Conservation (phyloP, 768 basidiomycete genomes). For the Suillus paluster region DNA sequence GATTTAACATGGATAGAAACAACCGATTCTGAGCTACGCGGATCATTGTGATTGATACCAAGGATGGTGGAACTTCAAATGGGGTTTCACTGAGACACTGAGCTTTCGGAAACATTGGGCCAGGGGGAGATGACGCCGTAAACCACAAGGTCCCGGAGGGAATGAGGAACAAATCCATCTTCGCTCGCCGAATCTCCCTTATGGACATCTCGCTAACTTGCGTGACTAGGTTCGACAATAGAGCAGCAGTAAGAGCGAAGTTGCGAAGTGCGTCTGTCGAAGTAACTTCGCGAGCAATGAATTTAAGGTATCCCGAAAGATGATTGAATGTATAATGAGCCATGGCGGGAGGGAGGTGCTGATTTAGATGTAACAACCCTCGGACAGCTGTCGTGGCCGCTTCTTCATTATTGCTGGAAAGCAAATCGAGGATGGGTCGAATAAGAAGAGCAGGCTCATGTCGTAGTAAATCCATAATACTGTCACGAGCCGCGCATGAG, state of each 20-base stretch:
- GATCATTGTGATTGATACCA: constrained; percentile 64
- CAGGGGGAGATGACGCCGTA: constrained; percentile 52
- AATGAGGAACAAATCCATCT: constrained; percentile 68
- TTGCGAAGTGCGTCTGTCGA: constrained; percentile 48
- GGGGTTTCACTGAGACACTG: constrained; percentile 41
- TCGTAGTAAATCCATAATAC: constrained; percentile 69
- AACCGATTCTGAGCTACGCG: constrained; percentile 74
- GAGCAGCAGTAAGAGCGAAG: constrained; percentile 58
- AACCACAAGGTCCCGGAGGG: constrained; percentile 79
- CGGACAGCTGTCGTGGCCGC: constrained; percentile 57
- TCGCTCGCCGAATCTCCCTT: constrained; percentile 72
- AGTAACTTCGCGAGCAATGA: constrained; percentile 48
- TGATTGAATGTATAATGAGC: constrained; percentile 73
- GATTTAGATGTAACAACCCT: constrained; percentile 60
- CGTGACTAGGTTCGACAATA: constrained; percentile 59
- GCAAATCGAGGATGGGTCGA: constrained; percentile 62
- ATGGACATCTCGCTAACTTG: constrained; percentile 77
- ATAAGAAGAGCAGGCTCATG: constrained; percentile 74
- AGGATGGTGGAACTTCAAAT: constrained; percentile 43
- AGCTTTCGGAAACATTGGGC: constrained; percentile 64
- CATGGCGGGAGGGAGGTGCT: constrained; percentile 63
- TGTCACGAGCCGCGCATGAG: constrained; percentile 57
- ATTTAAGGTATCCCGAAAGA: constrained; percentile 69
- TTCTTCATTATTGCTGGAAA: constrained; percentile 54
- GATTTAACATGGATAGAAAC: constrained; percentile 64